Percentiles rank a stretch among this genome's conserved stretches.
Evolutionary conservation across 1,284 basidiomycete species (phyloP).

Genomic region (Pholiota adiposa): DNA sequence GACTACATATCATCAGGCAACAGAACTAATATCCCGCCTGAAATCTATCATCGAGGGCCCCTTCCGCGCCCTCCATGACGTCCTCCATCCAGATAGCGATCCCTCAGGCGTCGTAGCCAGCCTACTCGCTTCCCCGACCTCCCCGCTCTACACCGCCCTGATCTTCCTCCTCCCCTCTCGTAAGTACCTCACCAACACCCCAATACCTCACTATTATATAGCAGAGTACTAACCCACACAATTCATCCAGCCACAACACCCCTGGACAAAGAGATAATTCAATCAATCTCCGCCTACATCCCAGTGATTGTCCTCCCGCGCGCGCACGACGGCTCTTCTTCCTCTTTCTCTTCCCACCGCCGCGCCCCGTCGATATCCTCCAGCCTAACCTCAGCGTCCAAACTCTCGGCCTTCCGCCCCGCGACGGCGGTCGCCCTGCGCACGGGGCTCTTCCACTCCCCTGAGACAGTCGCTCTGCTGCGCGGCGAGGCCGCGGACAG

Average conservation of each 20-base stretch:
- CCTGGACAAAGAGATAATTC: conserved; percentile 52
- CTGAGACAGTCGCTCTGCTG: conserved; percentile 57
- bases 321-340: conserved; percentile 25
- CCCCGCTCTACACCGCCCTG: conserved; percentile 61
- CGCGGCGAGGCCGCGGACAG: conserved; percentile 68
- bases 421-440: conserved; percentile 54
- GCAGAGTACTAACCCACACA: no score
- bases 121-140: conserved; percentile 56
- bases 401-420: conserved; percentile 59
- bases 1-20: conserved; percentile 26
- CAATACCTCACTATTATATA: neutral
- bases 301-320: conserved; percentile 61
- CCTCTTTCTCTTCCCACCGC: no score
- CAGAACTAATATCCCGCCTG: conserved; percentile 37
- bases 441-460: conserved; percentile 60
- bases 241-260: conserved; percentile 35
- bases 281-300: conserved; percentile 54
- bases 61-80: conserved; percentile 53
- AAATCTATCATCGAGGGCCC: conserved; percentile 57
- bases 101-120: conserved; percentile 54
- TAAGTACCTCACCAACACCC: conserved; percentile 31
- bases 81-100: conserved; percentile 52
- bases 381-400: conserved; percentile 26
- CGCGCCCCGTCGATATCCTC: no score
- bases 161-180: conserved; percentile 55